A percentile compares a stretch with the other conserved stretches of the same genome.
Conservation (phyloP, 805 yeast genomes). For the Cyberlindnera saturnus region DNA sequence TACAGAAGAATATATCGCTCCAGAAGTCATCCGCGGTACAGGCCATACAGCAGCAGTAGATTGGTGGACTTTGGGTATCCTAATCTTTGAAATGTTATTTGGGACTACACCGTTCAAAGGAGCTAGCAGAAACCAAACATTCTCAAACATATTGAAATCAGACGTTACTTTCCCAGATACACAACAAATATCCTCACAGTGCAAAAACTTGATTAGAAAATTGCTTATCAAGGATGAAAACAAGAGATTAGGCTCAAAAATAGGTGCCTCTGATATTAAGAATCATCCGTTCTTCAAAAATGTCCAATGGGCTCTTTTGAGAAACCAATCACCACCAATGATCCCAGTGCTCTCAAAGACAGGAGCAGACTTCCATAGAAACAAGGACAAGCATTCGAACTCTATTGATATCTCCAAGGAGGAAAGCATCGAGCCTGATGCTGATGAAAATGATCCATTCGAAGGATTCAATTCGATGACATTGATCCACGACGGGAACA, state of each 20-base stretch:
- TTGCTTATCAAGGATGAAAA: slow-evolving; percentile 82
- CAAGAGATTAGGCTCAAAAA: slow-evolving; percentile 82
- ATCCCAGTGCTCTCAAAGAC: slow-evolving; percentile 68
- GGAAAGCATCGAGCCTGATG: slow-evolving; percentile 19
- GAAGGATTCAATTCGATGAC: slow-evolving; percentile 83
- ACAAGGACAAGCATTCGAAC: slow-evolving; percentile 15
- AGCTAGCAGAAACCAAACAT: slow-evolving; percentile 78
- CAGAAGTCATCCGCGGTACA: slow-evolving; percentile 94
- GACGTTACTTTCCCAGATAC: slow-evolving; percentile 77
- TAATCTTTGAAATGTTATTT: slow-evolving; percentile 88
- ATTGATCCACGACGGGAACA: slow-evolving; percentile 63
- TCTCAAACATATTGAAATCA: slow-evolving; percentile 76
- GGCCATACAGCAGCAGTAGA: slow-evolving; percentile 98
- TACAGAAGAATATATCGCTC: slow-evolving; percentile 97
- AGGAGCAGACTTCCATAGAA: slow-evolving; percentile 44
- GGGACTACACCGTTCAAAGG: slow-evolving; percentile 98
- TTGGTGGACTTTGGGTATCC: slow-evolving; percentile 98
- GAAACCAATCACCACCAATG: slow-evolving; percentile 94
- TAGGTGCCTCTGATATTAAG: slow-evolving; percentile 94
- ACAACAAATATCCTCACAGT: slow-evolving; percentile 60
- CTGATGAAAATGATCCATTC: slow-evolving; percentile 59
- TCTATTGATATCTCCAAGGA: slow-evolving; percentile 26
- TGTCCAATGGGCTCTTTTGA: slow-evolving; percentile 90
- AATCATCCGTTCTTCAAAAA: slow-evolving; percentile 86
- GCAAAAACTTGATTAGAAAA: slow-evolving; percentile 76